Conservation (phyloP, 192 early-diverging fungal genomes). For the Mortierella antarctica region DNA sequence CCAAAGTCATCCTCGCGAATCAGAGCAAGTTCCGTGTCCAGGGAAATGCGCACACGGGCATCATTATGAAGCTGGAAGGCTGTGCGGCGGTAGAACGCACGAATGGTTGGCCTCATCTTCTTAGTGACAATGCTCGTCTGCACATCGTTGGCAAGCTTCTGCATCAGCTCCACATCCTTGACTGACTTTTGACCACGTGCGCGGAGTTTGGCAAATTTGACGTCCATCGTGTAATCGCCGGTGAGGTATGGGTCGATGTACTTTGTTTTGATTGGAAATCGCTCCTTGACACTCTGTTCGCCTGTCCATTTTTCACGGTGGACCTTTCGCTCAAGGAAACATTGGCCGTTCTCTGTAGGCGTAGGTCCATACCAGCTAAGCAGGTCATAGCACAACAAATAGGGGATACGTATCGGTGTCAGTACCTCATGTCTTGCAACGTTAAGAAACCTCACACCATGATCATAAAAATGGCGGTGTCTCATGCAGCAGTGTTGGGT, state of each 20-base stretch:
- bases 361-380: conserved; percentile 88
- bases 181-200: conserved; percentile 77
- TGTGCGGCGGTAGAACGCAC: conserved; percentile 97
- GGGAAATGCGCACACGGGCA: conserved; percentile 90
- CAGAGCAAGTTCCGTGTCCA: conserved; percentile 96
- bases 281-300: conserved; percentile 91
- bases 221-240: conserved; percentile 80
- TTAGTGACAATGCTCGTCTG: conserved; percentile 73
- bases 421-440: too few species aligned
- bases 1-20: conserved; percentile 92
- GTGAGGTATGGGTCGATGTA: conserved; percentile 86
- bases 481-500: too few species aligned
- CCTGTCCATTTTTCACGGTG: conserved; percentile 53
- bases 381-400: background rate
- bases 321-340: conserved; percentile 80
- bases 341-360: conserved; percentile 68
- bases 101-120: conserved; percentile 74
- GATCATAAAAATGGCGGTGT: too few species aligned
- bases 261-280: conserved; percentile 95
- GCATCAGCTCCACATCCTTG: conserved; percentile 83
- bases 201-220: conserved; percentile 82
- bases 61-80: conserved; percentile 98
- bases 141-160: conserved; percentile 79
- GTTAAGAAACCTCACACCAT: too few species aligned
- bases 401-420: too few species aligned